A percentile compares a stretch with the other conserved stretches of the same genome.
phyloP scores from a whole-genome alignment of 2,329 filamentous ascomycete species.

The Metarhizium humberi region DNA sequence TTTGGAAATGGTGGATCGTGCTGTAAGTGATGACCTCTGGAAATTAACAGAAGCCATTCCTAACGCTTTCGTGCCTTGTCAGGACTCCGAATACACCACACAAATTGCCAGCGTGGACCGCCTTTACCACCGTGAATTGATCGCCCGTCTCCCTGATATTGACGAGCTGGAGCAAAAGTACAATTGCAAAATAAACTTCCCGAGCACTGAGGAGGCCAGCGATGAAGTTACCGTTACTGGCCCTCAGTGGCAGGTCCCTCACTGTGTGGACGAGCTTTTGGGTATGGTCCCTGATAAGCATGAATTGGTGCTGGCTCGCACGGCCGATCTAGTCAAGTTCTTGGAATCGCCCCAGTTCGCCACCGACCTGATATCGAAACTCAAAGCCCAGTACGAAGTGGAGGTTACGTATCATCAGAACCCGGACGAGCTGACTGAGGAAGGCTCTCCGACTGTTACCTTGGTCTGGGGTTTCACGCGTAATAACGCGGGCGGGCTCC shows the following conservation, averaged over 20 bases:
- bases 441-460: constrained; percentile 48
- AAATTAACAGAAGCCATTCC: not conserved
- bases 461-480: constrained; percentile 80
- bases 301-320: constrained; percentile 75
- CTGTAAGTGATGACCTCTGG: constrained; percentile 41
- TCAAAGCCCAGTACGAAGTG: constrained; percentile 88
- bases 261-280: constrained; percentile 91
- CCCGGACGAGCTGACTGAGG: constrained; percentile 46
- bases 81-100: constrained; percentile 94
- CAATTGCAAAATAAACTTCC: constrained; percentile 99
- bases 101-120: constrained; percentile 91
- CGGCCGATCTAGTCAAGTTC: constrained; percentile 67
- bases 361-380: constrained; percentile 69
- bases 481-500: constrained; percentile 91
- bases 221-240: constrained; percentile 94
- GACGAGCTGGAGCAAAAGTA: constrained; percentile 97
- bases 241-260: constrained; percentile 95
- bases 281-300: constrained; percentile 97
- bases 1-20: constrained; percentile 97
- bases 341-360: constrained; percentile 75
- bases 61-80: constrained; percentile 1
- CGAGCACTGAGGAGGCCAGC: constrained; percentile 93
- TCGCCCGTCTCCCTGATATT: constrained; percentile 79
- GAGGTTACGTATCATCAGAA: constrained; percentile 68
- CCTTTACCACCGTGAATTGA: constrained; percentile 87